These are phyloP conservation scores for Plicaturopsis crispa DNA, from an alignment of 768 basidiomycete genomes.

Conservation along the genomic window DNA sequence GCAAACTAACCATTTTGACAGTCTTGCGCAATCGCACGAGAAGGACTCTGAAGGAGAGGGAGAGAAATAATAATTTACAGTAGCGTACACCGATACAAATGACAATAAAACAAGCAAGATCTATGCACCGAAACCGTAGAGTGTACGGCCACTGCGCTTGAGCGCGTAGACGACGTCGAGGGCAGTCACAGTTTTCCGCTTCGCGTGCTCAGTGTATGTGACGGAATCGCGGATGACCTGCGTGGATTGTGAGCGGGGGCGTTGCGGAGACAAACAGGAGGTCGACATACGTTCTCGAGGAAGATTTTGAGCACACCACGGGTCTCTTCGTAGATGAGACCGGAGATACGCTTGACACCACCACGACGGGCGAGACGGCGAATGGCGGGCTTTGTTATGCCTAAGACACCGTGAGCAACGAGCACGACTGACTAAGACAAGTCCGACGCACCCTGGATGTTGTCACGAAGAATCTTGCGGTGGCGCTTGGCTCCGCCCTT, in stretches of 20 bases:
- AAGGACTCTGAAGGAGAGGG: no score
- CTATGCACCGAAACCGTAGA: conserved; percentile 91
- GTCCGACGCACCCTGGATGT: conserved; percentile 53
- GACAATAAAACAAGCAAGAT: conserved; percentile 5
- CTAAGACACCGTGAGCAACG: conserved; percentile 31
- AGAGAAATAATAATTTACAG: neutral
- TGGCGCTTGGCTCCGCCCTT: conserved; percentile 96
- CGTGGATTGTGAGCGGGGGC: conserved; percentile 5
- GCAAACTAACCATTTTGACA: no score
- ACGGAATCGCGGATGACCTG: conserved; percentile 94
- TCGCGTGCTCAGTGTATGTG: conserved; percentile 98
- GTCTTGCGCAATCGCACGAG: no score
- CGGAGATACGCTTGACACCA: conserved; percentile 94
- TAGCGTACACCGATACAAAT: neutral
- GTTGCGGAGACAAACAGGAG: neutral
- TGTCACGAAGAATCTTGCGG: conserved; percentile 89
- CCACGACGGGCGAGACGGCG: conserved; percentile 95
- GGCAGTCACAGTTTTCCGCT: conserved; percentile 91
- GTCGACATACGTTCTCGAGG: conserved; percentile 68
- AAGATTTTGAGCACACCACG: conserved; percentile 93
- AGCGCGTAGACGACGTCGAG: conserved; percentile 90
- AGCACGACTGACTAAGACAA: conserved; percentile 2
- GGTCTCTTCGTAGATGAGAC: conserved; percentile 94
- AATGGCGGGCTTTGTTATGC: conserved; percentile 88
- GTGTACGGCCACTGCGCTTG: conserved; percentile 79